Percentiles rank a stretch among this genome's conserved stretches.
phyloP scores from a whole-genome alignment of 768 basidiomycete species.

The Lepiota venenata region DNA sequence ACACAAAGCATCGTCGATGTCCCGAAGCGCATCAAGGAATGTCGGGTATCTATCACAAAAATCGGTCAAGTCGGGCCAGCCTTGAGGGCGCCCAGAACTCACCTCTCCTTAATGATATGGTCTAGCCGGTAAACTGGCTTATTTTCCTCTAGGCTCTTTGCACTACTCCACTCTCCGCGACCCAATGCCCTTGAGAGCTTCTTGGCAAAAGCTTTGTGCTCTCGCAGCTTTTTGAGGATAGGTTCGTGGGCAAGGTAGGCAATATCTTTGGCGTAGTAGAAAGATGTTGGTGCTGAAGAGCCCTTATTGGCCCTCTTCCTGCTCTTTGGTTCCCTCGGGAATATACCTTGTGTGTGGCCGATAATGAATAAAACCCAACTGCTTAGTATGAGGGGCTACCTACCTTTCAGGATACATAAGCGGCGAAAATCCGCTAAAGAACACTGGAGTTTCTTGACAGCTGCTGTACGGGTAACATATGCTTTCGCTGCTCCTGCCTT shows the following conservation, averaged over 20 bases:
- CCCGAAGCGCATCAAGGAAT: conserved; percentile 91
- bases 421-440: conserved; percentile 96
- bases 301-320: conserved; percentile 97
- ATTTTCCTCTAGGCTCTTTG: conserved; percentile 90
- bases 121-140: conserved; percentile 91
- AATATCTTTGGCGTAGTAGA: conserved; percentile 98
- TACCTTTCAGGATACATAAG: conserved; percentile 96
- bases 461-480: conserved; percentile 85
- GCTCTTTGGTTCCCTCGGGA: conserved; percentile 91
- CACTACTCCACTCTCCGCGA: conserved; percentile 91
- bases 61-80: neutral
- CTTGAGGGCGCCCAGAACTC: conserved; percentile 18
- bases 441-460: conserved; percentile 94
- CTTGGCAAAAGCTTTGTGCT: conserved; percentile 98
- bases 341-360: conserved; percentile 66
- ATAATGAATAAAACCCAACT: conserved; percentile 2
- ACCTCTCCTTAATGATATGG: conserved; percentile 98
- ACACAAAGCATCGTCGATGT: conserved; percentile 96
- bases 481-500: conserved; percentile 91
- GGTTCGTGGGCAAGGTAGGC: conserved; percentile 97
- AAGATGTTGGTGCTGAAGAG: conserved; percentile 93
- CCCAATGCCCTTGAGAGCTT: conserved; percentile 92
- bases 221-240: conserved; percentile 85
- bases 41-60: conserved; percentile 79
- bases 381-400: conserved; percentile 17